Evolutionary conservation across 2,329 filamentous ascomycete genomes (phyloP).

Genomic region (Fusarium scirpi): DNA sequence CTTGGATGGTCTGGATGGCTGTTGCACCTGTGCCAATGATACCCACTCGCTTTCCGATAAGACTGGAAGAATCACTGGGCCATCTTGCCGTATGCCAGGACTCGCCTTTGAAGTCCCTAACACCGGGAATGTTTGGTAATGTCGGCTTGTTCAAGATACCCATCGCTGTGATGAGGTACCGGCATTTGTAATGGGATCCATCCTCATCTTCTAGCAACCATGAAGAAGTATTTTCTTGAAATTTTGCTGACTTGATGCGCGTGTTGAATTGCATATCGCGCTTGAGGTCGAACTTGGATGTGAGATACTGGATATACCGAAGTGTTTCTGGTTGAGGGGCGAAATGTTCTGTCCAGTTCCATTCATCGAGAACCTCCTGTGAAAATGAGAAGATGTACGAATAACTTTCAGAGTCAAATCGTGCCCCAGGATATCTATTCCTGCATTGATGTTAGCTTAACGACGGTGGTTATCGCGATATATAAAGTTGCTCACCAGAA

Average conservation of each 20-base stretch:
- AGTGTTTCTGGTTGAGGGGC: constrained; percentile 53
- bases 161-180: constrained; percentile 35
- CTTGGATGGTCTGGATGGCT: constrained; percentile 38
- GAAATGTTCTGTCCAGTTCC: constrained; percentile 54
- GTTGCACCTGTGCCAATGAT: constrained; percentile 35
- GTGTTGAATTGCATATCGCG: constrained; percentile 57
- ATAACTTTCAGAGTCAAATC: constrained; percentile 51
- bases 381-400: constrained; percentile 37
- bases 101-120: constrained; percentile 25
- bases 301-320: constrained; percentile 59
- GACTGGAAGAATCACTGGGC: constrained; percentile 14
- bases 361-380: constrained; percentile 55
- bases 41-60: constrained; percentile 28
- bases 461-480: background rate
- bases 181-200: constrained; percentile 3
- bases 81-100: constrained; percentile 35
- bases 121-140: constrained; percentile 20
- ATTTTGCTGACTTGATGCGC: constrained; percentile 54
- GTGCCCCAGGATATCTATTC: constrained; percentile 55
- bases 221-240: constrained; percentile 45
- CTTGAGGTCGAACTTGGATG: constrained; percentile 55
- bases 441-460: constrained; percentile 31
- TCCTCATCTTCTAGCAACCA: constrained; percentile 28
- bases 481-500: constrained; percentile 48
- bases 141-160: constrained; percentile 32